Conservation (phyloP, 306 rosid genomes). For the Psophocarpus tetragonolobus region DNA sequence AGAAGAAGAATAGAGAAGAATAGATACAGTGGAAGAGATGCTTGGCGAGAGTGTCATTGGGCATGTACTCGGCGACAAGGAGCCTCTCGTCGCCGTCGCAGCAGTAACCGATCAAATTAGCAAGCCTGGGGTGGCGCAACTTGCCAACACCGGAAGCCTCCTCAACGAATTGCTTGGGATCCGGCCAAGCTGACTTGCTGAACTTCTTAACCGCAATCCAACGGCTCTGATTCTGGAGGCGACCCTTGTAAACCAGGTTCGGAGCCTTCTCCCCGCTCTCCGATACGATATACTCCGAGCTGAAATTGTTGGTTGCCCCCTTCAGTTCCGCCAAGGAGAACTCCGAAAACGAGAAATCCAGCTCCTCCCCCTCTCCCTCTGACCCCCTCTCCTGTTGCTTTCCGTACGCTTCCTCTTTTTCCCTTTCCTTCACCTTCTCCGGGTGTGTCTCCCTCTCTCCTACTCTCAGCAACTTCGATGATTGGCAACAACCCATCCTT, state of each 20-base stretch:
- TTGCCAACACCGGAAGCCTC: slow-evolving; percentile 93
- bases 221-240: slow-evolving; percentile 58
- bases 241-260: slow-evolving; percentile 85
- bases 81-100: slow-evolving; percentile 96
- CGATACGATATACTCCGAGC: slow-evolving; percentile 74
- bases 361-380: background rate
- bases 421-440: slow-evolving; percentile 34
- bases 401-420: slow-evolving; percentile 36
- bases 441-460: slow-evolving; percentile 49
- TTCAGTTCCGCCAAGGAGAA: slow-evolving; percentile 74
- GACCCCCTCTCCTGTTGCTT: background rate
- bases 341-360: slow-evolving; percentile 59
- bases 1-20: background rate
- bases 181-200: slow-evolving; percentile 91
- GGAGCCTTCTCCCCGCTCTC: slow-evolving; percentile 95
- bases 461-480: slow-evolving; percentile 36
- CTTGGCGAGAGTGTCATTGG: slow-evolving; percentile 95
- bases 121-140: slow-evolving; percentile 78
- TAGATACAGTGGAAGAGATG: slow-evolving; percentile 83
- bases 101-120: slow-evolving; percentile 91
- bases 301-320: slow-evolving; percentile 85
- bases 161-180: slow-evolving; percentile 90
- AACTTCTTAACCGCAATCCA: slow-evolving; percentile 99
- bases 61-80: slow-evolving; percentile 97
- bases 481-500: slow-evolving; percentile 75